Conservation (phyloP, 1,139 yeast species). For the Arxiozyma slooffiae region DNA sequence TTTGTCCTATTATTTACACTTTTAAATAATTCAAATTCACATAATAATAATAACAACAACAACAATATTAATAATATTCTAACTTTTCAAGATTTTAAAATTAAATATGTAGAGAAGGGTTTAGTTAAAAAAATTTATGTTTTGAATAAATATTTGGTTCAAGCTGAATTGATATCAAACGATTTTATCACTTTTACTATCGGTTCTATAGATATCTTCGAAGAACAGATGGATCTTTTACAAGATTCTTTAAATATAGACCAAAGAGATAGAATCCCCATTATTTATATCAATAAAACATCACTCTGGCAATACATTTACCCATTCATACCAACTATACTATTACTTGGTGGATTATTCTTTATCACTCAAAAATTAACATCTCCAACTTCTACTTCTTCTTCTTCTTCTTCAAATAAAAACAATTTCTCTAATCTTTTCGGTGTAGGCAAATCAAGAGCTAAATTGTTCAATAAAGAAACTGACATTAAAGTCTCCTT, state of each 20-base stretch:
- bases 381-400: conserved; percentile 45
- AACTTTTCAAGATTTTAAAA: conserved; percentile 86
- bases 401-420: conserved; percentile 37
- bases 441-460: conserved; percentile 76
- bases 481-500: conserved; percentile 81
- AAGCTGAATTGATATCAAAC: conserved; percentile 54
- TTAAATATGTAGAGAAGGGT: conserved; percentile 74
- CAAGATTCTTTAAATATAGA: conserved; percentile 63
- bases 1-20: conserved; percentile 32
- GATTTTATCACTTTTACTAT: conserved; percentile 54
- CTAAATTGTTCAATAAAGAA: conserved; percentile 85
- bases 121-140: conserved; percentile 68
- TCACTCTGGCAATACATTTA: conserved; percentile 51
- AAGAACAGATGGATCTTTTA: conserved; percentile 64
- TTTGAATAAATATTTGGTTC: conserved; percentile 67
- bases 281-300: conserved; percentile 65
- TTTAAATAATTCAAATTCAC: conserved; percentile 7
- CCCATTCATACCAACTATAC: conserved; percentile 74
- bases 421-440: conserved; percentile 33
- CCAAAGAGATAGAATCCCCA: conserved; percentile 64
- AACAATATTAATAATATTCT: conserved; percentile 35
- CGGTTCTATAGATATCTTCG: conserved; percentile 90
- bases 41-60: conserved; percentile 1
- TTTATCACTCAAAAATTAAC: conserved; percentile 50
- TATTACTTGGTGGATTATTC: conserved; percentile 77